Evolutionary conservation across 2,329 filamentous ascomycete genomes (phyloP).

Genomic region (Cercospora sesami): DNA sequence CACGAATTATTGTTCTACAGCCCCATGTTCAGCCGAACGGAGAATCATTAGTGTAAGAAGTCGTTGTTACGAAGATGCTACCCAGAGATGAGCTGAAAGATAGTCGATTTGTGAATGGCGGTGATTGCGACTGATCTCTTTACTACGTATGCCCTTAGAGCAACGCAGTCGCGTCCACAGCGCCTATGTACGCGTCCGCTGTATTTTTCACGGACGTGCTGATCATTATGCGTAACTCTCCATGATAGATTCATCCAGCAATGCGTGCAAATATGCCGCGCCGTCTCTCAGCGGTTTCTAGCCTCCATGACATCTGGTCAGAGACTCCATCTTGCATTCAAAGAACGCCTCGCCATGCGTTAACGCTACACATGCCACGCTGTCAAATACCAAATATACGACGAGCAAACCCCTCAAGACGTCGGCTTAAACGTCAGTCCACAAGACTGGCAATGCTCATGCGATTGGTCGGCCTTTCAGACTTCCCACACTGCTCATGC

Average conservation of each 20-base stretch:
- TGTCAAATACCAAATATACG: slow-evolving; percentile 9
- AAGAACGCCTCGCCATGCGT: slow-evolving; percentile 4
- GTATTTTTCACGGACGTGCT: not conserved
- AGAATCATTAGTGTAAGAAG: not conserved
- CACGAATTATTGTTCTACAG: not conserved
- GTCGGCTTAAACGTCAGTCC: slow-evolving; percentile 14
- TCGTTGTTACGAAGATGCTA: not conserved
- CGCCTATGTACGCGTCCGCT: not conserved
- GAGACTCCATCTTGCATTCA: not conserved
- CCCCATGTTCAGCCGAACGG: not conserved
- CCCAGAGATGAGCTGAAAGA: not conserved
- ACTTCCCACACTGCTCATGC: slow-evolving; percentile 3
- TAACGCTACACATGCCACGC: not conserved
- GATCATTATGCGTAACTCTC: not conserved
- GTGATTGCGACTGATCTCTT: not conserved
- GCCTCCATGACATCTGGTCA: not conserved
- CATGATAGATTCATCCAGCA: not conserved
- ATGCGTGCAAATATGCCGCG: not conserved
- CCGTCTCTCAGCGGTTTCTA: not conserved
- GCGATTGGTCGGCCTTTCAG: slow-evolving; percentile 11
- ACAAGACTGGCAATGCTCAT: slow-evolving; percentile 24
- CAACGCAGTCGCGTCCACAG: not conserved
- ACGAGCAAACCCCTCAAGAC: not conserved
- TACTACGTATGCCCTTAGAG: not conserved
- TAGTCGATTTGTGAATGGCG: slow-evolving; percentile 1